phyloP scores from a whole-genome alignment of 148 eudicot species.

The Rhododendron ferrugineum region DNA sequence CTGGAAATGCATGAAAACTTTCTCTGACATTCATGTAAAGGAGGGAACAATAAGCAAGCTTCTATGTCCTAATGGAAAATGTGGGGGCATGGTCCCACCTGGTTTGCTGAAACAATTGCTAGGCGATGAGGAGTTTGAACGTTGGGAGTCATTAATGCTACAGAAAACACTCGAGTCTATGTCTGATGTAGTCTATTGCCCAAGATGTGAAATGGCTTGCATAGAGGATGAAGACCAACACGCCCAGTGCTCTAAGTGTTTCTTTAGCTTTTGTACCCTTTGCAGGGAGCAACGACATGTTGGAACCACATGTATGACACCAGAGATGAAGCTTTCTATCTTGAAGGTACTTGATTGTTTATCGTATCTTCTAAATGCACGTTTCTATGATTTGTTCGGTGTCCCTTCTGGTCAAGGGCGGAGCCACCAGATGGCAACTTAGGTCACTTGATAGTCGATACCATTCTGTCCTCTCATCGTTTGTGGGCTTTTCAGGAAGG shows the following conservation, averaged over 20 bases:
- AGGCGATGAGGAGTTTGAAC: constrained; percentile 69
- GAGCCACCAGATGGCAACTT: not conserved
- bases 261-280: constrained; percentile 81
- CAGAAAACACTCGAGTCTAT: constrained; percentile 82
- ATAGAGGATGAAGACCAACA: constrained; percentile 78
- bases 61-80: constrained; percentile 67
- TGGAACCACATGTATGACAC: constrained; percentile 68
- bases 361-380: not conserved
- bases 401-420: not conserved
- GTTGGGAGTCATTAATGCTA: constrained; percentile 74
- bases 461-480: not conserved
- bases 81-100: constrained; percentile 90
- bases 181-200: constrained; percentile 90
- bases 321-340: constrained; percentile 71
- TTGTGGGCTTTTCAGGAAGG: not conserved
- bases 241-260: constrained; percentile 93
- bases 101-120: constrained; percentile 68
- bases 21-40: constrained; percentile 58
- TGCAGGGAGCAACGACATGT: constrained; percentile 84
- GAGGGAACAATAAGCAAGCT: constrained; percentile 80
- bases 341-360: constrained; percentile 47
- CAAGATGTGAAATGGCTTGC: constrained; percentile 93
- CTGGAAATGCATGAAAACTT: constrained; percentile 73
- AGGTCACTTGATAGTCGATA: not conserved
- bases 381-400: not conserved